phyloP scores from a whole-genome alignment of 352 stramenopile genomes.

The Blastocystis sp. region DNA sequence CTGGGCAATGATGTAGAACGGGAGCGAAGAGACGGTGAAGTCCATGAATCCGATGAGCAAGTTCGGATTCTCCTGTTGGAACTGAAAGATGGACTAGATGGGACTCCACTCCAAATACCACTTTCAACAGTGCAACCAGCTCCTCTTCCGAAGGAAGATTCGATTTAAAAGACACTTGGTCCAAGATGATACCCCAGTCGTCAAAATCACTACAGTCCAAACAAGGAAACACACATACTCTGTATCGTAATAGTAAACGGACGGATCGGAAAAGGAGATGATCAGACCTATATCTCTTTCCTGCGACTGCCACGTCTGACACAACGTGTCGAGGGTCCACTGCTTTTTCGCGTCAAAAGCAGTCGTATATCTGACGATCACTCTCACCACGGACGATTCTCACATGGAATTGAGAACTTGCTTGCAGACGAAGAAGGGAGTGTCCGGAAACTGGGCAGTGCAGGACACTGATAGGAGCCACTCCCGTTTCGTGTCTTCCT shows the following conservation, averaged over 20 bases:
- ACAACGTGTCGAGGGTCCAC: conserved; percentile 22
- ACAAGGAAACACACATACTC: background rate
- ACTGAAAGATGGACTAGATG: background rate
- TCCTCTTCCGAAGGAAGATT: conserved; percentile 19
- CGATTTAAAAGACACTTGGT: background rate
- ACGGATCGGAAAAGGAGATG: conserved; percentile 2
- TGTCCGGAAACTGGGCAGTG: background rate
- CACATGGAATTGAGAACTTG: conserved; percentile 28
- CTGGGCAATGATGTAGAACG: conserved; percentile 11
- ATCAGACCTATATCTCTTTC: conserved; percentile 38
- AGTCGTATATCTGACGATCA: conserved; percentile 5
- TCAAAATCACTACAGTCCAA: conserved; percentile 33
- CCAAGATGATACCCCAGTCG: conserved; percentile 35
- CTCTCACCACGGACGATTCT: background rate
- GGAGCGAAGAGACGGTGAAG: background rate
- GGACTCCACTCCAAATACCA: background rate
- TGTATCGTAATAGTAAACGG: conserved; percentile 28
- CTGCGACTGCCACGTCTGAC: conserved; percentile 28
- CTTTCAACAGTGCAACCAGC: background rate
- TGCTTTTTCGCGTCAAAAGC: background rate
- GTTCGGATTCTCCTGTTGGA: conserved; percentile 14
- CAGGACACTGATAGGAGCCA: background rate
- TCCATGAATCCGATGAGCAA: conserved; percentile 26
- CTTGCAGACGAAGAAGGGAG: conserved; percentile 23
- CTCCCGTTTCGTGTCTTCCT: background rate